Evolutionary conservation across 805 yeast genomes (phyloP), one percentile per base, ranked within the genome.

Genomic region (Kluyveromyces lactis): DNA sequence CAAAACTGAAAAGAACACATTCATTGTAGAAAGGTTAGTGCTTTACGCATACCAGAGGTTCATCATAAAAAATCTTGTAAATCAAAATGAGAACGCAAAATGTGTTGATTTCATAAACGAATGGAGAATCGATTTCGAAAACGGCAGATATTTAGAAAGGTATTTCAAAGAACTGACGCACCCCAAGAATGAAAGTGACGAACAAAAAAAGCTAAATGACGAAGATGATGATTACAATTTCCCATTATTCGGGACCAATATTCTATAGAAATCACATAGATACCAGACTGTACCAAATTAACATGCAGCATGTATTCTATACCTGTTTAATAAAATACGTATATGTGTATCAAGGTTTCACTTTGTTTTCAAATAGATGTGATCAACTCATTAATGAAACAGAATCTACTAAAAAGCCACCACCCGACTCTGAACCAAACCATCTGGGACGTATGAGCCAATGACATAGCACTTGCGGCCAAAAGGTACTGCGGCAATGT

Each of bases 371-470:
- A 27, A 27, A 27, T 7, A n/a, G 30, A 7, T 7, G 30, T 5
- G 13, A 28, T 19, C 18, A 85, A 65, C 51, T 84, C 87, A 60
- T 90, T 89, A 38, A 74, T 73, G 31, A 79, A 77, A 68, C 85
- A 74, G 61, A 86, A 90, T 45, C 89, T 69, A 43, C 95, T 81
- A 12, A 79, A 60, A 4, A 74, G 42, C 55, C 92, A 67, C 96
- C 97, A 92, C 1, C 86, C 80, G 66, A 83, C 84, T 48, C 98
- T 71, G 59, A 81, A 92, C 97, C 97, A 90, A 7, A 82, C 89
- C 84, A 92, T 84, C 59, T 92, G 98, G 2, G 95, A 77, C 45
- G 69, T 69, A 62, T 92, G 97, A 2, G 83, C 95, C 47, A 70
- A 69, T 2, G 79, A 64, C 95, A 90, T 86, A 3, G 95, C 83